Conservation (phyloP, 2,329 filamentous ascomycete species). For the Colletotrichum sp. region DNA sequence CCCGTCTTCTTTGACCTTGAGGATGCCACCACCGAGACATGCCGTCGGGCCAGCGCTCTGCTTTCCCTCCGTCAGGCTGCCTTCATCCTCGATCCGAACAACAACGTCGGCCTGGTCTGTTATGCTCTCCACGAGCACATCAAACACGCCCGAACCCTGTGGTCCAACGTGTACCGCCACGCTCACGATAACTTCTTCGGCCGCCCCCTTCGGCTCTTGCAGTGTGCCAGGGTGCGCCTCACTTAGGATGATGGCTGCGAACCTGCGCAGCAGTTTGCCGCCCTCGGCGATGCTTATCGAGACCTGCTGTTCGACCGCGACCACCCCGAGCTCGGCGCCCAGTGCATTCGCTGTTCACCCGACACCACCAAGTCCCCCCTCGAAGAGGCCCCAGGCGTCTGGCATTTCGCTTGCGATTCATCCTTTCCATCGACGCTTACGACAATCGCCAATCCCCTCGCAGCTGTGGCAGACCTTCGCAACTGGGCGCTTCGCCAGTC, state of each 20-base stretch:
- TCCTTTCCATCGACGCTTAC: not conserved
- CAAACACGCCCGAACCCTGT: not conserved
- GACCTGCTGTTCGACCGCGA: not conserved
- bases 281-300: not conserved
- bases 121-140: not conserved
- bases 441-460: not conserved
- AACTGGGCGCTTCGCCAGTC: not conserved
- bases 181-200: not conserved
- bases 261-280: not conserved
- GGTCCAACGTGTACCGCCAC: not conserved
- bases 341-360: not conserved
- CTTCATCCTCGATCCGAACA: not conserved
- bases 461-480: not conserved
- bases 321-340: not conserved
- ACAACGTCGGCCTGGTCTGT: not conserved
- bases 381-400: not conserved
- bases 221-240: not conserved
- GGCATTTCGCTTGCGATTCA: not conserved
- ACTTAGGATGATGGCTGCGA: not conserved
- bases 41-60: not conserved
- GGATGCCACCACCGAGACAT: not conserved
- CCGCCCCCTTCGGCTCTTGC: not conserved
- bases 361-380: not conserved
- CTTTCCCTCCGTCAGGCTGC: not conserved
- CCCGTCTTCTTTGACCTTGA: not conserved